Base-by-base conservation (phyloP, 306 rosid genomes). In the Medicago arabica region DNA sequence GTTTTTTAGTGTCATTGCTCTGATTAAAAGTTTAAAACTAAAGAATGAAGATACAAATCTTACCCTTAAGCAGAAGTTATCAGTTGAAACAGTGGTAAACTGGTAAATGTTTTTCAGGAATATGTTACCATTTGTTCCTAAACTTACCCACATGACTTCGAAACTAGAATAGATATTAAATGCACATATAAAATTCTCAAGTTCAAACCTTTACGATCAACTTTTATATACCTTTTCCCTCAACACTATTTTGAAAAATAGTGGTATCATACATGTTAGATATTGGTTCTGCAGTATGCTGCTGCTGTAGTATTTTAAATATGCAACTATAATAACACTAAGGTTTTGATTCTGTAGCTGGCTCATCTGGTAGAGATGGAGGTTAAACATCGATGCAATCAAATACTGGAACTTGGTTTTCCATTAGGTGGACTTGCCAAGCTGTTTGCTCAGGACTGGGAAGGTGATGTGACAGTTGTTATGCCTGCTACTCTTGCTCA, bases 401-500 rank as follows among this genome's bases (percentile, higher is more conserved):
- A 95, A 85, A 36, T 90, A 51, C 80, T 92, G 81, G 97, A 88
- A 80, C 92, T 92, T 12, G 97, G 99, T 64, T 92, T 95, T 81
- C 97, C 90, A 68, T 85, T 95, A 57, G 97, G 97, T 7, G 97
- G 99, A 70, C 61, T 95, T 25, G 99, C 97, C 38, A 87, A 89
- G 81, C 83, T 95, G 81, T 95, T 95, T 80, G 99, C 99, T 80
- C 98, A 95, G 83, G 98, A 95, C 38, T 95, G 98, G 98, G 98
- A 95, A 82, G 98, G 98, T 69, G 97, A 95, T 21, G 97, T 95
- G 68, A 95, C 98, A 7, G 90, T 95, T 75, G 98, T 95, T 59
- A 95, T 95, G 98, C 98, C 97, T 18, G 98, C 98, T 60, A 92
- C 98, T 47, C 89, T 90, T 59, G 85, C 93, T 78, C 98, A 92